Evolutionary conservation across 306 rosid genomes (phyloP).

Genomic region (Cucumis sativus): Cucumber_9930_V3 NC_026658.2:18714501-18715000

Average conservation of each 20-base stretch:
- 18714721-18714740: constrained; percentile 34
- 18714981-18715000: constrained; percentile 24
- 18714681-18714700: constrained; percentile 29
- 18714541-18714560: neutral
- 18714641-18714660: constrained; percentile 43
- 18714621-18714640: constrained; percentile 40
- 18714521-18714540: constrained; percentile 43
- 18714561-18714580: neutral
- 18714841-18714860: constrained; percentile 59
- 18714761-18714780: constrained; percentile 44
- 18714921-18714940: constrained; percentile 40
- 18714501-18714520: constrained; percentile 45
- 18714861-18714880: constrained; percentile 49
- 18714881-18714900: constrained; percentile 69
- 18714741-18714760: constrained; percentile 28
- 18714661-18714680: constrained; percentile 55
- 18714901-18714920: constrained; percentile 62
- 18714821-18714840: constrained; percentile 72
- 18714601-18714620: constrained; percentile 45
- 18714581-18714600: constrained; percentile 8
- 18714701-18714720: constrained; percentile 36
- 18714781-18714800: constrained; percentile 42
- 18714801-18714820: constrained; percentile 76
- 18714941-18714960: constrained; percentile 60
- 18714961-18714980: constrained; percentile 55